Conservation (phyloP, 1,284 basidiomycete species). For the Tilletia setariae region DNA sequence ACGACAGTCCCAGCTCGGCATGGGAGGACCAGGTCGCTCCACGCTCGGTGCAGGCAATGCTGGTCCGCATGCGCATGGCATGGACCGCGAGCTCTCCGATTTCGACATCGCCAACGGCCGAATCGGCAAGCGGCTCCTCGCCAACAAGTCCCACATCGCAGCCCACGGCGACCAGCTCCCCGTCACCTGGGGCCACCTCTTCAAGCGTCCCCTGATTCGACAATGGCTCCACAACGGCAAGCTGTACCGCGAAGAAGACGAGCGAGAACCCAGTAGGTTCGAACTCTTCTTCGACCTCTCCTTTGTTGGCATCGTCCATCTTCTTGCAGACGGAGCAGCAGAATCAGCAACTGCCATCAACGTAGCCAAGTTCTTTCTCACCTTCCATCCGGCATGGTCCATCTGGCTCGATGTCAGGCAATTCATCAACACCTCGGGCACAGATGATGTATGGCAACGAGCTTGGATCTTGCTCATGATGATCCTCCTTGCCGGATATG, state of each 20-base stretch:
- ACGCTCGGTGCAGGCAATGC: background rate
- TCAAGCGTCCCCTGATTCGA: slow-evolving; percentile 49
- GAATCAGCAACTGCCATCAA: slow-evolving; percentile 36
- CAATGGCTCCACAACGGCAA: slow-evolving; percentile 51
- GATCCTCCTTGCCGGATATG: slow-evolving; percentile 50
- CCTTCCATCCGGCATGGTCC: slow-evolving; percentile 47
- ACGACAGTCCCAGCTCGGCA: background rate
- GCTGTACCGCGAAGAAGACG: slow-evolving; percentile 48
- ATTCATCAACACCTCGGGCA: slow-evolving; percentile 49
- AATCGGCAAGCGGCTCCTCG: background rate
- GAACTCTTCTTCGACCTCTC: slow-evolving; percentile 54
- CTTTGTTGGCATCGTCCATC: slow-evolving; percentile 37
- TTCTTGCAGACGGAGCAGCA: slow-evolving; percentile 39
- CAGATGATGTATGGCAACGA: slow-evolving; percentile 50
- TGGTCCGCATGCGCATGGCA: background rate
- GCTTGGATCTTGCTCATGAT: slow-evolving; percentile 46
- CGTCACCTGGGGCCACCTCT: slow-evolving; percentile 42
- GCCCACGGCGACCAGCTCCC: slow-evolving; percentile 40
- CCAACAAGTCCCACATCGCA: slow-evolving; percentile 26
- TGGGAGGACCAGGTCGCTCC: background rate
- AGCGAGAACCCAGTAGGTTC: slow-evolving; percentile 46
- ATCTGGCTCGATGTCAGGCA: slow-evolving; percentile 45
- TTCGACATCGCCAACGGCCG: slow-evolving; percentile 15
- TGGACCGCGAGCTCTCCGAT: background rate
- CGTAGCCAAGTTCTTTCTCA: slow-evolving; percentile 49